A percentile compares a stretch with the other conserved stretches of the same genome.
phyloP scores from a whole-genome alignment of 192 early-diverging fungal species.

The Coemansia sp. region DNA sequence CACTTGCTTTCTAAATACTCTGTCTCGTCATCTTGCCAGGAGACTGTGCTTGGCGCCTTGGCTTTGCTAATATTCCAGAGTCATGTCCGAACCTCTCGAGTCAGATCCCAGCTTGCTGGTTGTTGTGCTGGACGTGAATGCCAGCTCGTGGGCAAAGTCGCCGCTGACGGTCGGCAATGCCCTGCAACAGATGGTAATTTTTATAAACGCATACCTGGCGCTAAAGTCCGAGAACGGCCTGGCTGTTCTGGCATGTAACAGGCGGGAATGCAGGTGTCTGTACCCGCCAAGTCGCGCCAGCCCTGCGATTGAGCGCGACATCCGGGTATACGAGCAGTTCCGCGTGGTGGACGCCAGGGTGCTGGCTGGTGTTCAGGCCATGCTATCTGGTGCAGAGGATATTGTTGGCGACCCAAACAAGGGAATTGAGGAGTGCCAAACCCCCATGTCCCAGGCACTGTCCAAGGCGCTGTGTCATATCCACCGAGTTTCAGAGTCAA shows the following conservation, averaged over 20 bases:
- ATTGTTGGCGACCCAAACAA: not conserved
- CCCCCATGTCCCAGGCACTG: constrained; percentile 40
- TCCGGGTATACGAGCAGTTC: constrained; percentile 52
- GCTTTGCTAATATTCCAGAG: too few relatives aligned
- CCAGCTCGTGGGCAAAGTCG: constrained; percentile 64
- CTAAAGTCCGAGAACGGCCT: constrained; percentile 83
- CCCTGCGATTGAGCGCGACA: constrained; percentile 10
- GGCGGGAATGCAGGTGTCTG: constrained; percentile 28
- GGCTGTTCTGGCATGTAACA: constrained; percentile 67
- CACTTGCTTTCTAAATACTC: too few relatives aligned
- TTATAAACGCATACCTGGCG: constrained; percentile 91
- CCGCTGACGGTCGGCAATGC: constrained; percentile 62
- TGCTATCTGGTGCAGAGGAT: constrained; percentile 7
- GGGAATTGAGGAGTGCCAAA: constrained; percentile 20
- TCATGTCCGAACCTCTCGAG: constrained; percentile 33
- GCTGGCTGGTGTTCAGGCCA: constrained; percentile 23
- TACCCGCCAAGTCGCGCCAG: constrained; percentile 24
- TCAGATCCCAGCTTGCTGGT: constrained; percentile 76
- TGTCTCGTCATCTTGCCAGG: too few relatives aligned
- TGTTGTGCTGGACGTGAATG: constrained; percentile 79
- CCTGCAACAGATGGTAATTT: constrained; percentile 74
- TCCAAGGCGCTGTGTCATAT: constrained; percentile 51
- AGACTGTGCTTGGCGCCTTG: too few relatives aligned
- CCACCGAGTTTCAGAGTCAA: constrained; percentile 15
- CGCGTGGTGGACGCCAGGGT: constrained; percentile 33